These are phyloP conservation scores for Elasticomyces elasticus DNA, from an alignment of 495 filamentous ascomycete genomes.

Conservation along the genomic window DNA sequence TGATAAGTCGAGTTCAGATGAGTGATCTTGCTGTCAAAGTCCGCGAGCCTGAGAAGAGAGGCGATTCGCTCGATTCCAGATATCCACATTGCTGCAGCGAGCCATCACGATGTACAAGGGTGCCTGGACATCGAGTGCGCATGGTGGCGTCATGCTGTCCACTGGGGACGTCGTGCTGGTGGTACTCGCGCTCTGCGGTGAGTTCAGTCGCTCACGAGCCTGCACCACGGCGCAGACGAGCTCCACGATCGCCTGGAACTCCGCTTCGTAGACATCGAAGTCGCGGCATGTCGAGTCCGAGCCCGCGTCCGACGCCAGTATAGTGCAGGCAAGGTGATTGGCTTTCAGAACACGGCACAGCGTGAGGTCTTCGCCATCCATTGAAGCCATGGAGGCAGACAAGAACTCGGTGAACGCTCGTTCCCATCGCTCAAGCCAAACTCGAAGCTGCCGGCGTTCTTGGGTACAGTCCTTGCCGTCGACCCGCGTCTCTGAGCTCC, in stretches of 20 bases:
- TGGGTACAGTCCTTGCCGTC: not conserved
- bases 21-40: slow-evolving; percentile 1
- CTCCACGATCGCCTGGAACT: slow-evolving; percentile 15
- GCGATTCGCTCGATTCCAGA: slow-evolving; percentile 1
- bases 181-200: slow-evolving; percentile 1
- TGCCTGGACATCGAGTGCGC: slow-evolving; percentile 7
- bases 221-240: slow-evolving; percentile 12
- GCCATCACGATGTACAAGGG: slow-evolving; percentile 7
- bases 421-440: slow-evolving; percentile 17
- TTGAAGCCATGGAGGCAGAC: slow-evolving; percentile 1
- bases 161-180: not conserved
- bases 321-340: slow-evolving; percentile 15
- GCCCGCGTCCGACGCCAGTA: slow-evolving; percentile 8
- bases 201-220: not conserved
- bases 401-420: slow-evolving; percentile 14
- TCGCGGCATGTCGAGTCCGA: not conserved
- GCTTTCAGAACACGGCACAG: slow-evolving; percentile 16
- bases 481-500: not conserved
- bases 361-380: slow-evolving; percentile 8
- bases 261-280: slow-evolving; percentile 2
- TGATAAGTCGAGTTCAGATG: too few relatives aligned
- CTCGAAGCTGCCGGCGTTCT: not conserved
- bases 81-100: not conserved
- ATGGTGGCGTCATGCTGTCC: not conserved
- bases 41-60: not conserved